These are phyloP conservation scores for Teunomyces atbi DNA, from an alignment of 805 yeast species.

Conservation along the genomic window DNA sequence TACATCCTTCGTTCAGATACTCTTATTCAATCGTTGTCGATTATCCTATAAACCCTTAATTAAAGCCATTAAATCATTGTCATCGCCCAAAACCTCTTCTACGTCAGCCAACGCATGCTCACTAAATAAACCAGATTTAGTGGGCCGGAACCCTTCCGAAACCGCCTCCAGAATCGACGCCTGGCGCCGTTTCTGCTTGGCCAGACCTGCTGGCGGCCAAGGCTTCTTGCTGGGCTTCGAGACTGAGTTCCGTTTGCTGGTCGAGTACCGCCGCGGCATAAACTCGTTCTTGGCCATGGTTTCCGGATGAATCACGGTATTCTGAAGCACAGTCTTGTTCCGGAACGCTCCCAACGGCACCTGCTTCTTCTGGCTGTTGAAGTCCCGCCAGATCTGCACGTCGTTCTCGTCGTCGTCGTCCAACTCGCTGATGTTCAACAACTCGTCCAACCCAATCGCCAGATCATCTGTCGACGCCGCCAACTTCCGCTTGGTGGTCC, in stretches of 20 bases:
- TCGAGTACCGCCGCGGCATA: conserved; percentile 23
- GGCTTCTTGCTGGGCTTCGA: neutral
- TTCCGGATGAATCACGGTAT: conserved; percentile 22
- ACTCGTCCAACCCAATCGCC: conserved; percentile 65
- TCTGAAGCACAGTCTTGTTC: conserved; percentile 52
- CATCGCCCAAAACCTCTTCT: conserved; percentile 64
- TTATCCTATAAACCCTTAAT: conserved; percentile 24
- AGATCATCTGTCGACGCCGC: conserved; percentile 26
- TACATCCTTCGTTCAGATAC: neutral
- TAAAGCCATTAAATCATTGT: conserved; percentile 43
- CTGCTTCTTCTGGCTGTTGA: conserved; percentile 45
- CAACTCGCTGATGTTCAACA: conserved; percentile 82
- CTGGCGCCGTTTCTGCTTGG: conserved; percentile 49
- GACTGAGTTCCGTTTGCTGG: conserved; percentile 9
- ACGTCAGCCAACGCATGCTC: conserved; percentile 73
- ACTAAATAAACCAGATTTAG: conserved; percentile 73
- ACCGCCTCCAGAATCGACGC: conserved; percentile 74
- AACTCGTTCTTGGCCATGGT: conserved; percentile 23
- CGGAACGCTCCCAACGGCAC: conserved; percentile 89
- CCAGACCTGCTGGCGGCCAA: conserved; percentile 4
- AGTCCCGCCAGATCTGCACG: conserved; percentile 45
- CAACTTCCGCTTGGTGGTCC: conserved; percentile 11
- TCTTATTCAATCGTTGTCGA: neutral
- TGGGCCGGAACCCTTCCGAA: conserved; percentile 70
- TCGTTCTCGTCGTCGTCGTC: conserved; percentile 69